Base-by-base conservation (phyloP, 1,284 basidiomycete species). In the Kwoniella shivajii region DNA sequence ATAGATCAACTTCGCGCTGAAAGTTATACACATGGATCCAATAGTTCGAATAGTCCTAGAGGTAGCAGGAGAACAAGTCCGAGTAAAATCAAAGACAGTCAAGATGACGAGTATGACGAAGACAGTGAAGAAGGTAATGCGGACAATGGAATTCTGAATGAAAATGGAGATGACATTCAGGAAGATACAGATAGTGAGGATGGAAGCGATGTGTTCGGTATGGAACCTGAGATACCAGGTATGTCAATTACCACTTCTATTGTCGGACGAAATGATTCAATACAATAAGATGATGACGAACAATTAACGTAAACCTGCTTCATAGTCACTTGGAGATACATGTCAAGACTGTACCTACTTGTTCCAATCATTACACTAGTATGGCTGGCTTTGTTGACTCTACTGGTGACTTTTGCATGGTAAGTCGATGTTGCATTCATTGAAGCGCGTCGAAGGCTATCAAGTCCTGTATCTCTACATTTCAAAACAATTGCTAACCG, bases 371-470 rank as follows among this genome's bases (percentile, higher is more conserved):
- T 71, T 42, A 72, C 74, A 4, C 47, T 69, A 1, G 44, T 74
- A 2, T 73, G 69, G 57, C 63, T 74, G 16, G 57, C 51, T 1
- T 43, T 59, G 9, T 56, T 78, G 10, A 60, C 75, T n/a, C 58
- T 73, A 9, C 50, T 78, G 2, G 67, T 74, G 45, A 73, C 65
- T 3, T 77, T 64, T 47, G 77, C 73, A 27, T 78, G 77, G 77
- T 75, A 56, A 39, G 75, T 62, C 48, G n/a, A 16, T n/a, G n/a
- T n/a, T n/a, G n/a, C n/a, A n/a, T n/a, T n/a, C n/a, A n/a, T n/a
- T n/a, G n/a, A n/a, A n/a, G n/a, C n/a, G n/a, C n/a, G n/a, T n/a
- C n/a, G n/a, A n/a, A n/a, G n/a, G n/a, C n/a, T n/a, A n/a, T n/a
- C n/a, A n/a, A n/a, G n/a, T n/a, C n/a, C n/a, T n/a, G n/a, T n/a